Evolutionary conservation across 768 basidiomycete species (phyloP), one percentile per base, ranked within the genome.

Genomic region (Trametes elegans): DNA sequence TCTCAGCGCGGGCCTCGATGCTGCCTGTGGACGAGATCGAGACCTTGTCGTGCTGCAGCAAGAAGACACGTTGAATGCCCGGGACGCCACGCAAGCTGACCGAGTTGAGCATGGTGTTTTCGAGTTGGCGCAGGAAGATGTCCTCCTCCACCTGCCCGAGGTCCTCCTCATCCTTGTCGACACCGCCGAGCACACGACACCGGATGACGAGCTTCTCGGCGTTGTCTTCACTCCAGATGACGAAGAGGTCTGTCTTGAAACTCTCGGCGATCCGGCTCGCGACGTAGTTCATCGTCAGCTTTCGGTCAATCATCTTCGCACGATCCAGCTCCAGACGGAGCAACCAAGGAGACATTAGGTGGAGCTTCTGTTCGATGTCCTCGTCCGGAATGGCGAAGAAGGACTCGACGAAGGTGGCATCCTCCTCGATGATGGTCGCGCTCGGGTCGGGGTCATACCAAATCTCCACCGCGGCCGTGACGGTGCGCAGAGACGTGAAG

Each of bases 331-430:
- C 96, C 40, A 98, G 83, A 73, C 97, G 93, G 19, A 99, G 84
- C 18, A 99, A 77, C 97, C 97, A 99, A 0, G 95, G 94, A 1
- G 97, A 98, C 68, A 95, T 92, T 1, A 93, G 77, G 61, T 93
- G 88, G 2, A 97, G 74, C 66, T 96, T 96, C 18, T 83, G 79
- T 68, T 96, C 93, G 55, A 96, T 88, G 45, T 95, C 92, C 67
- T 98, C 94, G 64, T 98, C 97, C 6, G 97, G 97, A 68, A 98
- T 98, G 50, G 95, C 96, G 70, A 98, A 99, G 90, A 98, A 98
- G 0, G 94, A 94, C 66, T 97, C 93, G 53, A 99, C 97, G 68
- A 99, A 98, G 21, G 94, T 84, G 21, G 82, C 76, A 70, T 99
- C 97, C 62, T 98, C 97, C 61, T 96, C 94, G 70, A 99, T 97